Evolutionary conservation across 2,329 filamentous ascomycete genomes (phyloP).

Genomic region (Aschersonia sp.): DNA sequence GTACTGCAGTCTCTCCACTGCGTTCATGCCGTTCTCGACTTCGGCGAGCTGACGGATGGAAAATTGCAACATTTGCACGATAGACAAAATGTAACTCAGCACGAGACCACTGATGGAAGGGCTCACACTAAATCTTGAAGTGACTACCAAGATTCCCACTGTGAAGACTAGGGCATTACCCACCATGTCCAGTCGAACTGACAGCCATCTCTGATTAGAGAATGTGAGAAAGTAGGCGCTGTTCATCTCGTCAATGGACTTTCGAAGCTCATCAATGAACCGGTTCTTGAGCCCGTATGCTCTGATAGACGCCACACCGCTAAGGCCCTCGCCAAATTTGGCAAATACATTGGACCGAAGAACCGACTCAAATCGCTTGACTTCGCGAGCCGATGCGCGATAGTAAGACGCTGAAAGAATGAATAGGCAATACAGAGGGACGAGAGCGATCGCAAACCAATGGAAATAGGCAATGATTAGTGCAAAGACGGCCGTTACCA

Average conservation of each 20-base stretch:
- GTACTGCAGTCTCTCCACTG: slow-evolving; percentile 80
- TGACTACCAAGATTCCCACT: slow-evolving; percentile 81
- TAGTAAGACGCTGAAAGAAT: slow-evolving; percentile 77
- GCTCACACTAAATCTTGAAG: slow-evolving; percentile 70
- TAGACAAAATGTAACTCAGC: slow-evolving; percentile 81
- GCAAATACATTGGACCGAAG: slow-evolving; percentile 80
- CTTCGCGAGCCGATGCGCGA: slow-evolving; percentile 76
- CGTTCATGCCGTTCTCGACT: slow-evolving; percentile 97
- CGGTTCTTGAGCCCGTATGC: slow-evolving; percentile 72
- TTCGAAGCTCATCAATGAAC: slow-evolving; percentile 56
- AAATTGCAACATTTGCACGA: slow-evolving; percentile 93
- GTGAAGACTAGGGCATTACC: slow-evolving; percentile 77
- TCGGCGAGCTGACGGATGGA: slow-evolving; percentile 87
- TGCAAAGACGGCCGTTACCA: slow-evolving; percentile 71
- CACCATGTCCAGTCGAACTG: slow-evolving; percentile 69
- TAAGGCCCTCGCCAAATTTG: slow-evolving; percentile 79
- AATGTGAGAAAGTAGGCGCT: slow-evolving; percentile 90
- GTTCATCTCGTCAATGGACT: slow-evolving; percentile 80
- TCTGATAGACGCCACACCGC: slow-evolving; percentile 69
- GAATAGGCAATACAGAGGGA: slow-evolving; percentile 60
- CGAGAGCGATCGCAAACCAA: slow-evolving; percentile 57
- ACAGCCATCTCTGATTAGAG: slow-evolving; percentile 89
- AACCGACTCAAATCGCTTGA: slow-evolving; percentile 87
- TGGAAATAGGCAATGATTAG: slow-evolving; percentile 93
- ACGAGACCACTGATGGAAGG: slow-evolving; percentile 81